phyloP scores from a whole-genome alignment of 1,139 yeast species.

The Taiozyma sp. region DNA sequence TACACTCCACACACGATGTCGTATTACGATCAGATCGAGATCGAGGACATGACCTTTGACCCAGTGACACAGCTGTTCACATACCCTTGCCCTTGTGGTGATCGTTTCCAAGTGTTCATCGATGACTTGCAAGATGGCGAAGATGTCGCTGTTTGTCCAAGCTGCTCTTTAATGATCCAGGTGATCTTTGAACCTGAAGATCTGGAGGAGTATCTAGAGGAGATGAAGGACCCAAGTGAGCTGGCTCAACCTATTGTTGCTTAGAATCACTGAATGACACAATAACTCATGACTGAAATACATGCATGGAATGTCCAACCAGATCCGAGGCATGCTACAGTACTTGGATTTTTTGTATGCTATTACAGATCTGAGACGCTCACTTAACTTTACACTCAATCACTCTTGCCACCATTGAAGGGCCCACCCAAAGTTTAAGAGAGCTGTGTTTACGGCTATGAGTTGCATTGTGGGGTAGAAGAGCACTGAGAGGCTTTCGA shows the following conservation, averaged over 20 bases:
- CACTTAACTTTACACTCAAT: too few species aligned
- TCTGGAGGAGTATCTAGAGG: conserved; percentile 36
- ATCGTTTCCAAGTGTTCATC: conserved; percentile 77
- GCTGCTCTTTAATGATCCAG: conserved; percentile 89
- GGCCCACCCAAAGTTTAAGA: too few species aligned
- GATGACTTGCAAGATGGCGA: conserved; percentile 90
- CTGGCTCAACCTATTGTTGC: conserved; percentile 15
- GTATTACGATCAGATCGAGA: conserved; percentile 90
- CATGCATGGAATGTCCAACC: too few species aligned
- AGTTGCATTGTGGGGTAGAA: too few species aligned
- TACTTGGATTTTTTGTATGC: too few species aligned
- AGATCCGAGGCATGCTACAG: too few species aligned
- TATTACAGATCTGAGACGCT: too few species aligned
- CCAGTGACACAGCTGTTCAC: conserved; percentile 73
- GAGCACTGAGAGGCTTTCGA: too few species aligned
- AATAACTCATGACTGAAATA: too few species aligned
- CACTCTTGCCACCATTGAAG: too few species aligned
- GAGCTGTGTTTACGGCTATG: too few species aligned
- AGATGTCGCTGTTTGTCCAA: conserved; percentile 93
- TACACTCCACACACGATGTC: conserved; percentile 29
- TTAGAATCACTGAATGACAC: too few species aligned
- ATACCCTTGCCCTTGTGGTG: conserved; percentile 99
- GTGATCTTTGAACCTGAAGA: conserved; percentile 75
- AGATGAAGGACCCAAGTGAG: conserved; percentile 18
- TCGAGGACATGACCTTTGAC: conserved; percentile 93